Base-by-base conservation (phyloP, 1,139 yeast species). In the Suzukiozyma palmioleophila region DNA sequence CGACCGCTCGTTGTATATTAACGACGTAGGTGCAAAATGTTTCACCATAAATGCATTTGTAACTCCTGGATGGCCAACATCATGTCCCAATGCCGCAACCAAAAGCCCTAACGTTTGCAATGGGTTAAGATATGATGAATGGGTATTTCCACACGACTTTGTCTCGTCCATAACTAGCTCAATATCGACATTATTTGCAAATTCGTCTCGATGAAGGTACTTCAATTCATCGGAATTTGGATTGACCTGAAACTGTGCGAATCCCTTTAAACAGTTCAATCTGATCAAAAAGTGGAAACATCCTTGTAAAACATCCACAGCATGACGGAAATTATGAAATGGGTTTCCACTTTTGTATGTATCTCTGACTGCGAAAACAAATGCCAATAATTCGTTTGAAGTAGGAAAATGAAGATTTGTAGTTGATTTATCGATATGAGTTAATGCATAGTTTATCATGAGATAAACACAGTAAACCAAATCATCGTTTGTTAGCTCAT, bases 61-160 rank as follows among this genome's bases (percentile, higher is more conserved):
- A 14, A 89, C 81, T 1, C 97, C 98, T 0, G 98, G 97, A 59
- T 92, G 98, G 15, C 96, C 96, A 26, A 87, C 81, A 60, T 92
- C 98, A 61, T 92, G 98, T 36, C 98, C 97, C 37, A 90, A 66
- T 1, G 96, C 95, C 1, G 96, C 87, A 18, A 89, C 70, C 33
- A 87, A 69, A 22, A 88, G 64, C 0, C 81, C 77, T 34, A 81
- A 61, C 1, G 77, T 67, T 52, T 81, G 83, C 18, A 70, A 48
- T 1, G 79, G 70, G 38, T 62, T 63, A 31, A 76, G 54, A 36
- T 60, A 47, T 15, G 31, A 28, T 28, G 31, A 28, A 28, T 13
- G 16, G 4, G 6, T 15, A 13, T 28, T 13, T n/a, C 31, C 31
- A 5, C 16, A 28, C 10, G 31, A 28, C 12, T 53, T 48, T 24